Evolutionary conservation across 441 rosid species (phyloP).

Genomic region (Breynia disticha): DNA sequence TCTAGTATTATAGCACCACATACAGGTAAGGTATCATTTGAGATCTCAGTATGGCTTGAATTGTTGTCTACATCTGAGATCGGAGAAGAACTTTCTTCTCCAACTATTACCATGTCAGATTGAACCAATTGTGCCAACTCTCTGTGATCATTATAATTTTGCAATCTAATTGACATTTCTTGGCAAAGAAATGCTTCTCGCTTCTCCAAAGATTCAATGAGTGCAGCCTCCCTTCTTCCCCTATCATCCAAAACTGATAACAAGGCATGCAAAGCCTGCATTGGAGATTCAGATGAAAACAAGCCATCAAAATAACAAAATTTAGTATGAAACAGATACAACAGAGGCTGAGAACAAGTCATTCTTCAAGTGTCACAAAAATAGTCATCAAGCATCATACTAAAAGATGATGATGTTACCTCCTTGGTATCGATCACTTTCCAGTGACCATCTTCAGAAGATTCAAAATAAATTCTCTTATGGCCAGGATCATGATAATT

Average conservation of each 20-base stretch:
- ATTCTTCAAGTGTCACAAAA: background rate
- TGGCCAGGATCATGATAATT: conserved; percentile 78
- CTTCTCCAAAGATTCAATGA: conserved; percentile 78
- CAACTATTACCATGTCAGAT: conserved; percentile 31
- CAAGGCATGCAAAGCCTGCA: conserved; percentile 71
- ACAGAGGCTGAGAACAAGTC: background rate
- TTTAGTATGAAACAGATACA: background rate
- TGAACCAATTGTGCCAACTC: conserved; percentile 23
- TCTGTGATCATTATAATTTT: conserved; percentile 18
- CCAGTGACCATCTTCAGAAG: conserved; percentile 99
- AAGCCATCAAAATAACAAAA: background rate
- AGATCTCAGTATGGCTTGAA: conserved; percentile 26
- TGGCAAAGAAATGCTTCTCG: conserved; percentile 57
- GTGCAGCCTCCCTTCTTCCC: conserved; percentile 77
- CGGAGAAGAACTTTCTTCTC: conserved; percentile 83
- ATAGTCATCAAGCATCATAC: background rate
- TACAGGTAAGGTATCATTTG: conserved; percentile 34
- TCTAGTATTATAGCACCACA: conserved; percentile 60
- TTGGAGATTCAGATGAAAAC: conserved; percentile 10
- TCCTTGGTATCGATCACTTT: conserved; percentile 75
- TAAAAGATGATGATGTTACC: conserved; percentile 32
- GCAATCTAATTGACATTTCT: conserved; percentile 51
- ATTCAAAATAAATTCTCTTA: conserved; percentile 89
- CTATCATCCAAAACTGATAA: conserved; percentile 78
- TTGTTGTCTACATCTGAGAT: conserved; percentile 86